Conservation (phyloP, 2,329 filamentous ascomycete species). For the Paramyrothecium sp. region DNA sequence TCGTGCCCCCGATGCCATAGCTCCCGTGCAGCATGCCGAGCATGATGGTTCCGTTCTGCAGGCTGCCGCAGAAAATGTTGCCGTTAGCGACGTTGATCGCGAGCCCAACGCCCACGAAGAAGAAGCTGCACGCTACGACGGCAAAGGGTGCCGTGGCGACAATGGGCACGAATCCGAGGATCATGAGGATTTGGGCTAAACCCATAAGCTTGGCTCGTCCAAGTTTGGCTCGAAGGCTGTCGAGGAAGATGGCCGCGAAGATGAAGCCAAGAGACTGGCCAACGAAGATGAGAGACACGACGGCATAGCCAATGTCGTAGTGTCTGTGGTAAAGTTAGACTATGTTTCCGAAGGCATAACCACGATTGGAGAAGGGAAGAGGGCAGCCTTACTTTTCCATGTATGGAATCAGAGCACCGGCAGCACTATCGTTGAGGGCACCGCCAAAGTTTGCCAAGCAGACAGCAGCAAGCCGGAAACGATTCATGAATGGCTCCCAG, state of each 20-base stretch:
- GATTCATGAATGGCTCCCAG: slow-evolving; percentile 65
- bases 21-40: slow-evolving; percentile 65
- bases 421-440: slow-evolving; percentile 72
- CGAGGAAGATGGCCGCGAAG: slow-evolving; percentile 66
- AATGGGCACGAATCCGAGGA: slow-evolving; percentile 63
- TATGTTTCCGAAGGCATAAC: neutral
- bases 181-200: slow-evolving; percentile 54
- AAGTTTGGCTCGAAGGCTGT: slow-evolving; percentile 58
- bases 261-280: slow-evolving; percentile 77
- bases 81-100: slow-evolving; percentile 55
- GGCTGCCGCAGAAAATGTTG: slow-evolving; percentile 58
- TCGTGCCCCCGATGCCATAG: slow-evolving; percentile 64
- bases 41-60: slow-evolving; percentile 51
- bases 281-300: slow-evolving; percentile 81
- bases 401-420: slow-evolving; percentile 78
- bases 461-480: slow-evolving; percentile 62
- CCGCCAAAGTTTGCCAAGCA: slow-evolving; percentile 67
- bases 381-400: slow-evolving; percentile 58
- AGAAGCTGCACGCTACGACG: slow-evolving; percentile 65
- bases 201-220: slow-evolving; percentile 66
- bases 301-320: slow-evolving; percentile 73
- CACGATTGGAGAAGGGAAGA: too few species aligned
- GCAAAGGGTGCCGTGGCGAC: slow-evolving; percentile 69
- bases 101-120: slow-evolving; percentile 61
- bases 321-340: slow-evolving; percentile 35